These are phyloP conservation scores for Penicillium desertorum DNA, from an alignment of 495 filamentous ascomycete genomes.

Conservation along the genomic window DNA sequence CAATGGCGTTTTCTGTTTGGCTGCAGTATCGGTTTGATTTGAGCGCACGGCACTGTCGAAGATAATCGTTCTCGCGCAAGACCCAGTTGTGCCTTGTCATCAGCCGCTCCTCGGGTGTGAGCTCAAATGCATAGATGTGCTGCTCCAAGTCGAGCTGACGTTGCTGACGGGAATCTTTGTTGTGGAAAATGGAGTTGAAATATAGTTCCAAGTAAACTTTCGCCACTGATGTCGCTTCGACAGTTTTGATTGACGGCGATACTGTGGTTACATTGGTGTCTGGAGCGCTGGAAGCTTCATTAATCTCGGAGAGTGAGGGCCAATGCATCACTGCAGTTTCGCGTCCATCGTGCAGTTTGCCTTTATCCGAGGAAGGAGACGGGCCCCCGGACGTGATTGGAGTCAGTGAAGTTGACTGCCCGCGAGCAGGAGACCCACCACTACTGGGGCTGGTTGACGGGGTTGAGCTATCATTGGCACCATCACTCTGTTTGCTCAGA, in stretches of 20 bases:
- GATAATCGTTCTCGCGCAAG: conserved; percentile 67
- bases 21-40: conserved; percentile 57
- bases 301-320: conserved; percentile 8
- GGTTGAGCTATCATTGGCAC: conserved; percentile 38
- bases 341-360: conserved; percentile 16
- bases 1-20: conserved; percentile 40
- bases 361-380: conserved; percentile 21
- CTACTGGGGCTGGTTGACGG: conserved; percentile 41
- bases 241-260: conserved; percentile 66
- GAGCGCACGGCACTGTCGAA: conserved; percentile 70
- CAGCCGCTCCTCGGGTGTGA: conserved; percentile 57
- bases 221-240: conserved; percentile 73
- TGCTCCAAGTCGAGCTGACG: conserved; percentile 68
- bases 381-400: conserved; percentile 39
- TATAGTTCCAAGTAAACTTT: conserved; percentile 87
- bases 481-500: conserved; percentile 29
- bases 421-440: conserved; percentile 31
- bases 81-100: conserved; percentile 58
- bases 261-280: conserved; percentile 19
- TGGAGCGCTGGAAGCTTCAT: conserved; percentile 14
- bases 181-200: conserved; percentile 64
- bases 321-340: conserved; percentile 6
- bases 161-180: conserved; percentile 58
- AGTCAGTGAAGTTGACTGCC: conserved; percentile 40
- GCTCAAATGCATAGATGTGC: conserved; percentile 50